Base-by-base conservation (phyloP, 805 yeast genomes). In the Millerago galiae region DNA sequence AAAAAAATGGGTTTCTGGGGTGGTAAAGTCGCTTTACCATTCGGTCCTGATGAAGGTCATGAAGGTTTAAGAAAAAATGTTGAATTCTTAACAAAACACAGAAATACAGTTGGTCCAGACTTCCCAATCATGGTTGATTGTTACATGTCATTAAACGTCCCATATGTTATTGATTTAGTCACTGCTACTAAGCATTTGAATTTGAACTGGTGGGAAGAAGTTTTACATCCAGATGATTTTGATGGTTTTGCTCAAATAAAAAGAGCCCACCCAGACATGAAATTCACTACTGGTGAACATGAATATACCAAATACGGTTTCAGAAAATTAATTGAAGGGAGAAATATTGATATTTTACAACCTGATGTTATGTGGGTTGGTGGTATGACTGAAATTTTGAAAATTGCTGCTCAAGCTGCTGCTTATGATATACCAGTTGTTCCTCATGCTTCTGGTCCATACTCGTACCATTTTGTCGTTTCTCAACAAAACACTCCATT, bases 301-400 rank as follows among this genome's bases (percentile, higher is more conserved):
- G 77, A 72, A 51, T 72, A 71, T 59, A 67, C 76, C 43, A 65
- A 66, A 50, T 71, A 71, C 49, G 76, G 76, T 5, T 72, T 72
- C 61, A 62, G 76, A 52, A 70, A 72, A 56, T 62, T 71, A 41
- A 71, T 72, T 47, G 75, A 71, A 53, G 74, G 71, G 34, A 58
- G 77, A 46, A 69, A 70, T 51, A 45, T 72, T 39, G 75, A 69
- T 49, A 71, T 72, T 45, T 54, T 72, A 44, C 77, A 72, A 52
- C 76, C 76, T 17, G 77, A 72, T 52, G 69, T 71, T 40, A 72
- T 72, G 76, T 72, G 76, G 76, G 72, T 70, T 46, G 76, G 76
- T 40, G 75, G 76, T 35, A 52, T 71, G 63, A 70, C 76, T 15
- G 77, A 72, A 57, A 56, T 71, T 28, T 56, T 72, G 41, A 65